Evolutionary conservation across 768 basidiomycete species (phyloP), one percentile per base, ranked within the genome.

Genomic region (Suillus brevipes): DNA sequence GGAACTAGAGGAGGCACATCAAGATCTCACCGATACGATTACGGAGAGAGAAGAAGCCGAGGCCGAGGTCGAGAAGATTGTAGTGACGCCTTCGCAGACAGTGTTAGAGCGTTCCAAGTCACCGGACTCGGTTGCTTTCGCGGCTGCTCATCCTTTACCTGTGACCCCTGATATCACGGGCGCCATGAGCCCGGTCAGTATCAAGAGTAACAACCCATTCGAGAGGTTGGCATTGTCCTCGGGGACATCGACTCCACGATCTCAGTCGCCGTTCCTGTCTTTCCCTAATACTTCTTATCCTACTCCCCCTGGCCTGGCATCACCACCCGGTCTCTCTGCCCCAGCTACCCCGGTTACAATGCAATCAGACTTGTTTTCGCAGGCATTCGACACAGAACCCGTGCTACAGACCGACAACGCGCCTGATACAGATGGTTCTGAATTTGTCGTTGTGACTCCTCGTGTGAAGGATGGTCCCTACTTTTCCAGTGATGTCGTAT

Each of bases 121-220:
- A 23, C 74, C 82, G 1, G 76, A 87, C 67, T 83, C 85, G 12
- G 67, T 88, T 28, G 66, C 79, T 5, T 82, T 88, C 68, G 90
- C 94, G 53, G 87, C 89, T 20, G 79, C 85, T n/a, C 86, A 91
- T 14, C 87, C 91, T 2, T 80, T 94, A 31, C 93, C 94, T 8
- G 72, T 78, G 25, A 88, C 91, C 0, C 93, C 94, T 45, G 87
- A 89, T 50, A 69, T 83, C 8, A 80, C 82, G 1, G 85, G 82
- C 57, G 84, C 88, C 7, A 70, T 78, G 43, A 83, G 87, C 28
- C 77, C 79, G 6, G 66, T 77, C 25, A 74, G 75, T 53, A 74
- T 77, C 63, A 92, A 92, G 80, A 95, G 92, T 71, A 97, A 90
- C 72, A 98, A 98, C 74, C 96, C 95, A 4, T 98, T 98, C 72